Base-by-base conservation (phyloP, 805 yeast species). In the Yarrowia sp. region DNA sequence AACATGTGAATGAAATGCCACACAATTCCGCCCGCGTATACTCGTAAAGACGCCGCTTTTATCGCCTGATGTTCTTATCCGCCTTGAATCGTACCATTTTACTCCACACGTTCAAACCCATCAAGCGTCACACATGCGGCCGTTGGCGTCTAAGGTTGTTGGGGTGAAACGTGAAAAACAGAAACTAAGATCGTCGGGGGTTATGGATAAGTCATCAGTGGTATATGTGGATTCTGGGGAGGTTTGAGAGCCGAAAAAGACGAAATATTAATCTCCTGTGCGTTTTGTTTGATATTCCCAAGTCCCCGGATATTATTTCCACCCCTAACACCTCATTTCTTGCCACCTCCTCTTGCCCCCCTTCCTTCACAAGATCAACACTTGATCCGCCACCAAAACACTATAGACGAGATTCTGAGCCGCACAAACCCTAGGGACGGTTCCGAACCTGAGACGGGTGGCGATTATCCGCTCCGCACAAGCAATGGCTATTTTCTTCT, bases 111-210 rank as follows among this genome's bases (percentile, higher is more conserved):
- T 35, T 36, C 26, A n/a, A 53, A 53, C 36, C 59, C 45, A 22
- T 11, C 42, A 3, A 53, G 59, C 59, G 59, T 53, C 59, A 8
- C 19, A 38, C 45, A 53, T 40, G 59, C 59, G n/a, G 36, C 45
- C 32, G 45, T 38, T 40, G 59, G 19, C n/a, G 45, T 19, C 43
- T 53, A 53, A 53, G 16, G 22, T 53, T 53, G 59, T 53, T 53
- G 59, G 59, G 59, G 56, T 19, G 58, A 53, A 53, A 53, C 45
- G 59, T 53, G 59, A 53, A 53, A 53, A 53, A 53, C 59, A 19
- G 58, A 12, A 32, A 32, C 50, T 32, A 15, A 9, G 38, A 49
- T 49, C 40, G 53, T 32, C 40, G 40, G 50, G 32, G 19, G 50
- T 26, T 26, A 26, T 26, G 12, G 50, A 46, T 46, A 46, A 19